Base-by-base conservation (phyloP, 352 stramenopile genomes). In the Detonula confervacea region DNA sequence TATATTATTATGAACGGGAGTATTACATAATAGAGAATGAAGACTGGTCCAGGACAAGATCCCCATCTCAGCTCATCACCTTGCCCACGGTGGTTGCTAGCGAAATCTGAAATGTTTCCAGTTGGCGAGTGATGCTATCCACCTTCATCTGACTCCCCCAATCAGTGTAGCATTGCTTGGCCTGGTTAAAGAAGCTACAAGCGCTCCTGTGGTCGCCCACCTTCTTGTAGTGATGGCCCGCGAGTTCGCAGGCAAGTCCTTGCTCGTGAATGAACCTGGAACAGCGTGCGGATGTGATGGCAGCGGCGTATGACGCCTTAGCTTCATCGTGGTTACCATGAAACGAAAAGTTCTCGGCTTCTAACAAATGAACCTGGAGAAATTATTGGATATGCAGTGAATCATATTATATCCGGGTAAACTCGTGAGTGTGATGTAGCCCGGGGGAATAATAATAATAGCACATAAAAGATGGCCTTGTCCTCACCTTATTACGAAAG, bases 231-330 rank as follows among this genome's bases (percentile, higher is more conserved):
- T 85, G 65, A 18, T 66, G 51, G 14, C 59, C 71, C 20, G 77
- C 70, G 9, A 78, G 39, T 51, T 87, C 79, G 55, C 72, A 82
- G 24, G 79, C 72, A 52, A 87, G 63, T 8, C 68, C 79, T 46
- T 87, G 66, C 56, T 87, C 79, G 20, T 87, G 79, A 37, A 80
- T 42, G 60, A 78, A 87, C 42, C 72, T 66, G 1, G 73, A 77
- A 65, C 4, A 52, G 11, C 42, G 5, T 51, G 73, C 52, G 29
- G 56, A 57, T 11, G 55, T 27, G 55, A 83, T 77, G 12, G 79
- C 55, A 12, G 59, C 64, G 30, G 57, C 47, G 24, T 82, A 81
- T 18, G 33, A 46, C 29, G 33, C 14, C 35, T 82, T 73, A 22
- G 78, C 72, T 37, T 82, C 37, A 16, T 67, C 60, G 11, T 68